Base-by-base conservation (phyloP, 371 early-diverging fungal species). In the Conidiobolus incongruus region DNA sequence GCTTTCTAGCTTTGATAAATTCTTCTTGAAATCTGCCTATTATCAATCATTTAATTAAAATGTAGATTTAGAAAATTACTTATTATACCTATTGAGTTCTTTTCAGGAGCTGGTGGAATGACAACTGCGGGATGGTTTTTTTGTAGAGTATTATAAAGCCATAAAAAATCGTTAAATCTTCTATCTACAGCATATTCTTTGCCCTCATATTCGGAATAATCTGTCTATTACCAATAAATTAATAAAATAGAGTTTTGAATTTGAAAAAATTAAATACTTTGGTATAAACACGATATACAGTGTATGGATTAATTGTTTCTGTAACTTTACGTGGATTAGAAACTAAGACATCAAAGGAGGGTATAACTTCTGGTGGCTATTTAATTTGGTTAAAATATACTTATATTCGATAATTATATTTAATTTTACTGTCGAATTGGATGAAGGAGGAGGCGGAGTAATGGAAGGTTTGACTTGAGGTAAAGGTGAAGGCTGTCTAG, bases 81-180 rank as follows among this genome's bases (percentile, higher is more conserved):
- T n/a, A n/a, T n/a, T n/a, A n/a, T 55, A 60, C 66, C 89, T 39
- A 86, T 51, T 4, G 84, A 79, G 62, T 86, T 83, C 56, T 94
- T 94, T 50, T 87, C 92, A 10, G 95, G 93, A 1, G 86, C 72
- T 13, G 92, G 86, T 17, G 91, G 92, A 3, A 92, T 77, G 48
- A 95, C 81, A 2, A 87, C 72, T 16, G 93, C 95, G 0, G 88
- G 87, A 43, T 88, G 77, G 20, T 70, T 67, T 0, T 61, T 51
- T 0, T 72, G 68, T 16, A 95, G 72, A 54, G 83, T 86, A 47
- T 77, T 72, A 51, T 78, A 80, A 19, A 95, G 73, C 93, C 93
- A 92, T 44, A 87, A 59, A 60, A 95, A 95, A 58, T 95, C 95
- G 10, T 81, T 63, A 55, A 84, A 95, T 15, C 95, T 59, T 45